Evolutionary conservation across 345 rosid species (phyloP).

Genomic region (Eucalyptus grandis): DNA sequence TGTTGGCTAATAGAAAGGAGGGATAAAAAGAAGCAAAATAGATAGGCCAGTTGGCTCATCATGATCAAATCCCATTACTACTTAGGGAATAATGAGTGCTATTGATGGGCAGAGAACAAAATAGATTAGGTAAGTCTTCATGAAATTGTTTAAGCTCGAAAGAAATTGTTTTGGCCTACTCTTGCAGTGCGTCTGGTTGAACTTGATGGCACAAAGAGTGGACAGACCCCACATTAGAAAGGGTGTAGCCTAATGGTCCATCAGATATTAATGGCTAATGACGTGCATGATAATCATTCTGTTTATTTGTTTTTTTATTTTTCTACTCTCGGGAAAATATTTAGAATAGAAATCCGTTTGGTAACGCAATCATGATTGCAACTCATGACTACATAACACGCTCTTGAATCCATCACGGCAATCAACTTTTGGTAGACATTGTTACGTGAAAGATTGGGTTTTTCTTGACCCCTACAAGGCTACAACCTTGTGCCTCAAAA

Average conservation of each 20-base stretch:
- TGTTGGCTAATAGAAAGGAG: neutral
- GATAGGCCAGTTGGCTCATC: neutral
- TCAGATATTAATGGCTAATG: neutral
- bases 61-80: neutral
- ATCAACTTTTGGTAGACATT: neutral
- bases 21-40: neutral
- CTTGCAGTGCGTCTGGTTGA: neutral
- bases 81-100: neutral
- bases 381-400: no score
- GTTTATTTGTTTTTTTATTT: no score
- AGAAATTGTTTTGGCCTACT: neutral
- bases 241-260: neutral
- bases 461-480: neutral
- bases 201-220: neutral
- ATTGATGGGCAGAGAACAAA: neutral
- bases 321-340: no score
- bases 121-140: neutral
- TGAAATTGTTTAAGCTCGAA: neutral
- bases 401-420: neutral
- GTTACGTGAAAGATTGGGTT: neutral
- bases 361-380: neutral
- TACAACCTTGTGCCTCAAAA: neutral
- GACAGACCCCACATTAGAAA: neutral
- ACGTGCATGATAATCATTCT: neutral
- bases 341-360: rapidly evolving